These are phyloP conservation scores for Melaleuca quinquenervia DNA, from an alignment of 345 rosid genomes.

Conservation along the genomic window DNA sequence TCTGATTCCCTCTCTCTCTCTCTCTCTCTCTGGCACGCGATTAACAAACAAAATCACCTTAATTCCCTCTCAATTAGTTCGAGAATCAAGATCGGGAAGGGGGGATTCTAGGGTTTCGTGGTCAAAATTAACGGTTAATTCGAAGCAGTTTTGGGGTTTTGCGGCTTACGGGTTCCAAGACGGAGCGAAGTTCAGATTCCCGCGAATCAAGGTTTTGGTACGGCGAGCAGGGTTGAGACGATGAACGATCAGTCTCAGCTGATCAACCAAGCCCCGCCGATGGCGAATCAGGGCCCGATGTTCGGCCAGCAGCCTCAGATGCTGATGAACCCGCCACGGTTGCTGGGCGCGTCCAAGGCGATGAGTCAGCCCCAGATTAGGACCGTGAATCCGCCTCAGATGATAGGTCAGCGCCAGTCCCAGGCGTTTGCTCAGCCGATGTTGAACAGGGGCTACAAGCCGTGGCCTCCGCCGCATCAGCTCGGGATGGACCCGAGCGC, in stretches of 20 bases:
- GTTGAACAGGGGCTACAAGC: constrained; percentile 32
- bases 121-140: background rate
- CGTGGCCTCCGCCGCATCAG: constrained; percentile 22
- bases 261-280: constrained; percentile 9
- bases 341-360: constrained; percentile 25
- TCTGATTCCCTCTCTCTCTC: background rate
- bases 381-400: constrained; percentile 9
- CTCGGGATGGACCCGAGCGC: constrained; percentile 9
- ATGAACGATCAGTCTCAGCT: constrained; percentile 56
- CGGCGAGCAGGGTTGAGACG: background rate
- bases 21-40: background rate
- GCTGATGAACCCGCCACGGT: constrained; percentile 24
- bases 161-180: background rate
- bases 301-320: constrained; percentile 8
- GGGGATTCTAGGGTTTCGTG: background rate
- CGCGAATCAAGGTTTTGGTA: background rate
- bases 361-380: constrained; percentile 11
- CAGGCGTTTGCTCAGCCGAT: constrained; percentile 21
- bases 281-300: background rate
- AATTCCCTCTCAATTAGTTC: background rate
- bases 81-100: background rate
- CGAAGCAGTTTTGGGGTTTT: background rate
- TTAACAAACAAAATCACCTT: background rate
- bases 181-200: background rate
- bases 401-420: constrained; percentile 30